Conservation (phyloP, 2,329 filamentous ascomycete species). For the Fusarium sp. region DNA sequence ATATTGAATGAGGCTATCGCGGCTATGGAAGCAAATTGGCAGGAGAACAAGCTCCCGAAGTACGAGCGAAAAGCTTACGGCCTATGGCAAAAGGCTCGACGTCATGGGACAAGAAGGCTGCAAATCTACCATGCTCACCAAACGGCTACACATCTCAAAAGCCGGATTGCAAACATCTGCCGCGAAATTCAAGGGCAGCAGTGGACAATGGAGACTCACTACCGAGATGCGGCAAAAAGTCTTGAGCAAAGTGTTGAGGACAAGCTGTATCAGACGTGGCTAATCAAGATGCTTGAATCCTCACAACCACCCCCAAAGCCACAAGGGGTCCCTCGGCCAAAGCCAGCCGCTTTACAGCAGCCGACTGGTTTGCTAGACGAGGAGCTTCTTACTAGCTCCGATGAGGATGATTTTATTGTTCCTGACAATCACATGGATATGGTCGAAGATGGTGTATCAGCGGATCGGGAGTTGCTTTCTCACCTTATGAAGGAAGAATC, state of each 20-base stretch:
- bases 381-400: constrained; percentile 67
- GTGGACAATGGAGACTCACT: constrained; percentile 67
- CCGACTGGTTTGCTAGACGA: constrained; percentile 53
- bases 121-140: constrained; percentile 62
- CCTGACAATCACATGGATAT: constrained; percentile 42
- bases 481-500: constrained; percentile 42
- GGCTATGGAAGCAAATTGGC: constrained; percentile 69
- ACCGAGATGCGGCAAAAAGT: constrained; percentile 69
- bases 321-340: constrained; percentile 41
- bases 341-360: constrained; percentile 11
- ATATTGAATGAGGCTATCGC: constrained; percentile 59
- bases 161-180: constrained; percentile 70
- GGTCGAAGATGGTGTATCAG: constrained; percentile 1
- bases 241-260: constrained; percentile 78
- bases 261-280: constrained; percentile 68
- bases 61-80: constrained; percentile 69
- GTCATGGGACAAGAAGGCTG: constrained; percentile 52
- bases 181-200: constrained; percentile 65
- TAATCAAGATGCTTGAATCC: constrained; percentile 62
- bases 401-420: constrained; percentile 68
- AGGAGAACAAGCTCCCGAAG: constrained; percentile 68
- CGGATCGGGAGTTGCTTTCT: background rate
- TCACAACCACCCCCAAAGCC: constrained; percentile 58
- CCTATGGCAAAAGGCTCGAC: constrained; percentile 73
- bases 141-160: constrained; percentile 60